Evolutionary conservation across 768 basidiomycete species (phyloP).

Genomic region (Mycena rebaudengoi): DNA sequence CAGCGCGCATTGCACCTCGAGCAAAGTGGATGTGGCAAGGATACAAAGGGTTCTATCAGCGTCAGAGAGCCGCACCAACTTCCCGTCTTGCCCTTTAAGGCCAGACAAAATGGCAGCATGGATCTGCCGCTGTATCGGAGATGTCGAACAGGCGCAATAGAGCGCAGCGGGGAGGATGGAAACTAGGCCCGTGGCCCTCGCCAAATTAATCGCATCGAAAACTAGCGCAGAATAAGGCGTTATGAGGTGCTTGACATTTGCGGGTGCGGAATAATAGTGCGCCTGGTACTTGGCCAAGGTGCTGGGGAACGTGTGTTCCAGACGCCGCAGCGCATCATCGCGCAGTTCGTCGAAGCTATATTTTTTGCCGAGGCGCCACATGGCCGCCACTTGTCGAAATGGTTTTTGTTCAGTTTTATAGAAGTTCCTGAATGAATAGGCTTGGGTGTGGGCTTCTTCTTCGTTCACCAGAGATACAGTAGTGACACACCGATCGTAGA

Average conservation of each 20-base stretch:
- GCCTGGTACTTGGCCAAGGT: neutral
- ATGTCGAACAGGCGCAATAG: neutral
- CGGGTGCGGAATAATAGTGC: neutral
- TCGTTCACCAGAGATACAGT: neutral
- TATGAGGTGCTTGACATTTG: neutral
- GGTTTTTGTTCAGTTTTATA: neutral
- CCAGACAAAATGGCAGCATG: neutral
- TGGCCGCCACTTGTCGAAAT: neutral
- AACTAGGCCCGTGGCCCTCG: neutral
- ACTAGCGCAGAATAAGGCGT: neutral
- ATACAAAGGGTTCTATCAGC: neutral
- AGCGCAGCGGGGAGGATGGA: slow-evolving; percentile 12
- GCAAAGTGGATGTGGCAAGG: neutral
- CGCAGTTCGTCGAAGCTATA: slow-evolving; percentile 6
- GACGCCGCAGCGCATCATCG: neutral
- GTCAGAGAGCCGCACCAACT: neutral
- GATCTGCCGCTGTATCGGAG: neutral
- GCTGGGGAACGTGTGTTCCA: neutral
- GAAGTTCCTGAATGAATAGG: slow-evolving; percentile 1
- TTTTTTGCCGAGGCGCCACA: slow-evolving; percentile 6
- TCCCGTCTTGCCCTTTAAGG: neutral
- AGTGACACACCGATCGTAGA: slow-evolving; percentile 2
- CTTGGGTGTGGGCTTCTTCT: neutral
- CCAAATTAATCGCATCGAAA: neutral
- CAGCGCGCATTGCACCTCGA: too few species aligned